These are phyloP conservation scores for Dothideomycetidae sp. DNA, from an alignment of 2,329 filamentous ascomycete species.

Conservation along the genomic window DNA sequence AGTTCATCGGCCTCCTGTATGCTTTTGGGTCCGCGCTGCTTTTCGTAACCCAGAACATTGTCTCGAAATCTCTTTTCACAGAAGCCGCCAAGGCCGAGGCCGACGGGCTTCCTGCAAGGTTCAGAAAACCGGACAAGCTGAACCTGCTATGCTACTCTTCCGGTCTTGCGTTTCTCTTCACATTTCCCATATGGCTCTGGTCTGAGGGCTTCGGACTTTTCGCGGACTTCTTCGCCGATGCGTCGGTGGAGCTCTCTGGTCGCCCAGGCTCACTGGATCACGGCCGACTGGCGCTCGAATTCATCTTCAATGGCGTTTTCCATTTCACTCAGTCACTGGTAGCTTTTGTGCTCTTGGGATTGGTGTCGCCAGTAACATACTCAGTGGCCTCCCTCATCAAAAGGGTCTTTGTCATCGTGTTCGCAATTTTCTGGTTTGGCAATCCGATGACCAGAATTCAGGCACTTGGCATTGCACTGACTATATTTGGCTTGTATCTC, in stretches of 20 bases:
- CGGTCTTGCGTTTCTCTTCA: slow-evolving; percentile 77
- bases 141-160: slow-evolving; percentile 97
- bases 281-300: slow-evolving; percentile 56
- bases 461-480: slow-evolving; percentile 71
- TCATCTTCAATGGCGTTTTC: slow-evolving; percentile 90
- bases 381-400: slow-evolving; percentile 93
- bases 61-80: slow-evolving; percentile 95
- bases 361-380: slow-evolving; percentile 93
- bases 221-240: slow-evolving; percentile 64
- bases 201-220: slow-evolving; percentile 70
- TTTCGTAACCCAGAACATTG: slow-evolving; percentile 97
- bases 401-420: slow-evolving; percentile 88
- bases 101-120: slow-evolving; percentile 47
- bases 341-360: slow-evolving; percentile 79
- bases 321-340: slow-evolving; percentile 95
- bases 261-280: slow-evolving; percentile 59
- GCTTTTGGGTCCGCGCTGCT: slow-evolving; percentile 82
- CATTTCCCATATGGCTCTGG: slow-evolving; percentile 84
- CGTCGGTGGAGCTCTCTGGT: slow-evolving; percentile 60
- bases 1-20: slow-evolving; percentile 79
- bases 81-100: slow-evolving; percentile 75
- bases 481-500: slow-evolving; percentile 82
- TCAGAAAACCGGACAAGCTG: slow-evolving; percentile 84
- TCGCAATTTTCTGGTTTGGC: slow-evolving; percentile 92
- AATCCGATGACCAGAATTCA: slow-evolving; percentile 75